phyloP scores from a whole-genome alignment of 345 rosid species.

The Heritiera littoralis region DNA sequence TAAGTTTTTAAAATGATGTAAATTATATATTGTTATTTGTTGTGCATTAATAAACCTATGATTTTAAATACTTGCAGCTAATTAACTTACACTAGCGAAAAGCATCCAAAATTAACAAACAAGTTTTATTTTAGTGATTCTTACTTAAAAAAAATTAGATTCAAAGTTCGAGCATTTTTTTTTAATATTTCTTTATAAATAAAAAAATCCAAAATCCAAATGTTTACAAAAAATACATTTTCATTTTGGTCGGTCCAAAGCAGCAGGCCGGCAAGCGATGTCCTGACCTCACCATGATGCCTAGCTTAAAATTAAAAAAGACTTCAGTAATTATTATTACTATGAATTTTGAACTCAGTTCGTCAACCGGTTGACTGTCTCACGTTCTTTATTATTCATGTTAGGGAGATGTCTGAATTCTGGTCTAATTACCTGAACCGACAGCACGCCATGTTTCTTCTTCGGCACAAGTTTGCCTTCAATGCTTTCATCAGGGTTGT shows the following conservation, averaged over 20 bases:
- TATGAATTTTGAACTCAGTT: too few species aligned
- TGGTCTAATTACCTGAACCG: constrained; percentile 60
- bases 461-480: constrained; percentile 64
- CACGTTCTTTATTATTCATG: neutral
- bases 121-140: too few species aligned
- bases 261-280: neutral
- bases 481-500: constrained; percentile 62
- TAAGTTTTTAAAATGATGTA: too few species aligned
- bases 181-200: too few species aligned
- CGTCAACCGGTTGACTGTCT: neutral
- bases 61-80: too few species aligned
- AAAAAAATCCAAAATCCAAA: neutral
- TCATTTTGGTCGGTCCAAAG: neutral
- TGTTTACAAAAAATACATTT: neutral
- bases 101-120: too few species aligned
- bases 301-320: neutral
- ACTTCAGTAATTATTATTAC: too few species aligned
- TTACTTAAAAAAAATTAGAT: too few species aligned
- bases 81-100: too few species aligned
- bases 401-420: neutral
- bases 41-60: too few species aligned
- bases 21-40: too few species aligned
- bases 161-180: too few species aligned
- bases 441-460: constrained; percentile 59
- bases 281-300: neutral